Percentiles rank a stretch among this genome's conserved stretches.
phyloP scores from a whole-genome alignment of 306 rosid genomes.

The Lagenaria siceraria region DNA sequence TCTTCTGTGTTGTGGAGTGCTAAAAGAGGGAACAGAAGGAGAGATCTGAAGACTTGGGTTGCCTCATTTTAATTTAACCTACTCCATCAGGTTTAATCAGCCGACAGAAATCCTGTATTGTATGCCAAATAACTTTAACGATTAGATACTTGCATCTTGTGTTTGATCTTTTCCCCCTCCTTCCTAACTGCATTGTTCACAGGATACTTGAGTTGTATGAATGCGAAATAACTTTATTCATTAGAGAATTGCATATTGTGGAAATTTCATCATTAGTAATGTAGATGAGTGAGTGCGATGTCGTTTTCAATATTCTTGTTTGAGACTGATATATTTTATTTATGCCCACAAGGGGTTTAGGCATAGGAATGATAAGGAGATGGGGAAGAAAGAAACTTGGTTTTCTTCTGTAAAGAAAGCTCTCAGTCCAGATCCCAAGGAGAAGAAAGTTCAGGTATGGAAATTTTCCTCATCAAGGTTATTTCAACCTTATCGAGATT shows the following conservation, averaged over 20 bases:
- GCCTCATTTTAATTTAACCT: not conserved
- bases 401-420: slow-evolving; percentile 91
- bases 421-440: slow-evolving; percentile 87
- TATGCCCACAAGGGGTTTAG: slow-evolving; percentile 18
- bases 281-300: not conserved
- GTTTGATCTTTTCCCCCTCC: not conserved
- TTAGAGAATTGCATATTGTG: not conserved
- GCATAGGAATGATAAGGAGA: slow-evolving; percentile 63
- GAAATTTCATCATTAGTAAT: not conserved
- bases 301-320: not conserved
- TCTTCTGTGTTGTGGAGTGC: not conserved
- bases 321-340: not conserved
- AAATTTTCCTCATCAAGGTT: not conserved
- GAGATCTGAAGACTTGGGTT: not conserved
- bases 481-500: not conserved
- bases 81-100: slow-evolving; percentile 1
- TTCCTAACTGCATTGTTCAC: not conserved
- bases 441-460: slow-evolving; percentile 49
- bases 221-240: not conserved
- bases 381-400: slow-evolving; percentile 95
- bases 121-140: not conserved
- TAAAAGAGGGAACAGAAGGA: not conserved
- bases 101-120: not conserved
- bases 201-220: not conserved
- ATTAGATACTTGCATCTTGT: not conserved